Evolutionary conservation across 1,284 basidiomycete species (phyloP).

Genomic region (Heliocybe sulcata): DNA sequence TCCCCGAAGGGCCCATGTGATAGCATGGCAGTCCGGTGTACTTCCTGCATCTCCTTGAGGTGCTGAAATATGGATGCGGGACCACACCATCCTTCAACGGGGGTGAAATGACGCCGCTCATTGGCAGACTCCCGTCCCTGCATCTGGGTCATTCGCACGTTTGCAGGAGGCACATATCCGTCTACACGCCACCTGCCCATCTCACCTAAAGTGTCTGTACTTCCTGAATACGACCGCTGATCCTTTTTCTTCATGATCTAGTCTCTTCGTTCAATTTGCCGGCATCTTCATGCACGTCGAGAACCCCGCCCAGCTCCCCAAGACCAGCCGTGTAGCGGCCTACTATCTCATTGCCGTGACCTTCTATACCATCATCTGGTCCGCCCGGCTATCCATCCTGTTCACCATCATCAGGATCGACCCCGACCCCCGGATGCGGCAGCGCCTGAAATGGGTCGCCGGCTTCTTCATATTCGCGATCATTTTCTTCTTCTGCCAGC

Average conservation of each 20-base stretch:
- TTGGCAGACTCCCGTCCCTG: no score
- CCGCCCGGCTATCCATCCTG: constrained; percentile 37
- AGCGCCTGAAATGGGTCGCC: constrained; percentile 18
- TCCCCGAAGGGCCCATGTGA: no score
- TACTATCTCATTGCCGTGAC: constrained; percentile 36
- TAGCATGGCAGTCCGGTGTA: no score
- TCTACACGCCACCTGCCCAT: constrained; percentile 3
- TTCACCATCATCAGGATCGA: constrained; percentile 41
- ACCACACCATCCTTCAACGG: no score
- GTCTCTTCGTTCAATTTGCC: constrained; percentile 20
- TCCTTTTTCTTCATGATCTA: no score
- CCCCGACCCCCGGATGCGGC: constrained; percentile 18
- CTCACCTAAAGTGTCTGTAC: constrained; percentile 2
- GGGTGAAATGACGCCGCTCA: no score
- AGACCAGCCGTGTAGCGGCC: constrained; percentile 22
- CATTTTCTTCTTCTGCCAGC: constrained; percentile 24
- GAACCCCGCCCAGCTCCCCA: constrained; percentile 16
- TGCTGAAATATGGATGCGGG: no score
- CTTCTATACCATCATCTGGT: constrained; percentile 39
- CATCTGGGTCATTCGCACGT: no score
- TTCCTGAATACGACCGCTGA: no score
- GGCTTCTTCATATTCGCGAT: constrained; percentile 23
- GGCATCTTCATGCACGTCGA: constrained; percentile 26
- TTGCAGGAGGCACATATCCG: no score
- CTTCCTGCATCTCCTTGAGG: no score